Evolutionary conservation across 2,329 filamentous ascomycete species (phyloP).

Genomic region (Arthrobotrys pseudoclavata): DNA sequence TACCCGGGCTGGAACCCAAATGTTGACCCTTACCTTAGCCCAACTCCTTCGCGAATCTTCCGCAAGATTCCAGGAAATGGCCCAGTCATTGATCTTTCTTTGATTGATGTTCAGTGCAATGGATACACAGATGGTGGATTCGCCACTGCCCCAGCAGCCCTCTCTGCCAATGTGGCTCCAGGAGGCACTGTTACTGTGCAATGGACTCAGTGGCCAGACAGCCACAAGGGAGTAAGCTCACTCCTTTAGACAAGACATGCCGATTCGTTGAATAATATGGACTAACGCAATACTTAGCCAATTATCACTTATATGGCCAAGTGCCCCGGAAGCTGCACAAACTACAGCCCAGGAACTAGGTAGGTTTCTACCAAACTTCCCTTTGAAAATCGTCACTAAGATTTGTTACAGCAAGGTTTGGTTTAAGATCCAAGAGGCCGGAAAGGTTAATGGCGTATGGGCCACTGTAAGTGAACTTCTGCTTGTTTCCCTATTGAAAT

Average conservation of each 20-base stretch:
- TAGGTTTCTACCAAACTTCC: constrained; percentile 60
- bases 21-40: constrained; percentile 67
- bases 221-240: constrained; percentile 63
- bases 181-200: constrained; percentile 71
- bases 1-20: constrained; percentile 68
- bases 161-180: constrained; percentile 71
- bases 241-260: background rate
- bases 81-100: constrained; percentile 71
- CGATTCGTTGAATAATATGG: constrained; percentile 62
- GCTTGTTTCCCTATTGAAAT: background rate
- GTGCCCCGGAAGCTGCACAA: constrained; percentile 71
- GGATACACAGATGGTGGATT: constrained; percentile 66
- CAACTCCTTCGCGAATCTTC: constrained; percentile 70
- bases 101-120: constrained; percentile 71
- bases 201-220: constrained; percentile 71
- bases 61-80: constrained; percentile 73
- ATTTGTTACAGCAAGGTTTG: constrained; percentile 40
- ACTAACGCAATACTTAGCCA: constrained; percentile 67
- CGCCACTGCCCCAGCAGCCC: constrained; percentile 67
- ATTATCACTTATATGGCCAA: constrained; percentile 74
- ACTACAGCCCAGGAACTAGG: constrained; percentile 69
- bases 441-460: constrained; percentile 38
- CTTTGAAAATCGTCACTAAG: background rate
- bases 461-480: constrained; percentile 42
- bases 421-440: constrained; percentile 60